Percentiles rank a stretch among this genome's conserved stretches.
phyloP scores from a whole-genome alignment of 2,329 filamentous ascomycete genomes.

The Mariannaea sp. region DNA sequence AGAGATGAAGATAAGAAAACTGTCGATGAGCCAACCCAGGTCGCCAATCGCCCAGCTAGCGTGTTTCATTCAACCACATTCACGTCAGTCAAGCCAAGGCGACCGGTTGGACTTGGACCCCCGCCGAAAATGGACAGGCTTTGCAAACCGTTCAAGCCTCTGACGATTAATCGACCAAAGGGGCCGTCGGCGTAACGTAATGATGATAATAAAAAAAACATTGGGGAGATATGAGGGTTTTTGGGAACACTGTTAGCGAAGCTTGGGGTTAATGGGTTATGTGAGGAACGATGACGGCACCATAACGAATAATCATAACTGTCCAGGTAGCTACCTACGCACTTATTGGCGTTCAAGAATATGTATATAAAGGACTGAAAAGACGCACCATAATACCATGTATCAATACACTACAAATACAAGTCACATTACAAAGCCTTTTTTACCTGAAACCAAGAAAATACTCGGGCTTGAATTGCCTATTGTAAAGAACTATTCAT shows the following conservation, averaged over 20 bases:
- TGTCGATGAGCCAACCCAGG: slow-evolving; percentile 36
- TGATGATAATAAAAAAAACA: neutral
- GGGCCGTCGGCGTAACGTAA: slow-evolving; percentile 25
- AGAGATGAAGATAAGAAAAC: slow-evolving; percentile 32
- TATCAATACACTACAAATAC: neutral
- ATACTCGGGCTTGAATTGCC: neutral
- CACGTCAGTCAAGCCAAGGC: slow-evolving; percentile 46
- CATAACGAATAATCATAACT: slow-evolving; percentile 18
- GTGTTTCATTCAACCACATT: slow-evolving; percentile 60
- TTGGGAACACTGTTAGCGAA: neutral
- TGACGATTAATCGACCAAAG: slow-evolving; percentile 55
- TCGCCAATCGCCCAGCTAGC: slow-evolving; percentile 43
- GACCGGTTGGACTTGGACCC: slow-evolving; percentile 51
- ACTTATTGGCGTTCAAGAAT: neutral
- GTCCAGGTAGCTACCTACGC: neutral
- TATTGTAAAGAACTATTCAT: neutral
- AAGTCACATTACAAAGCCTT: neutral
- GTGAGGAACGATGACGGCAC: neutral
- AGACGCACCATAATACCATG: neutral
- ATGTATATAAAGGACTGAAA: slow-evolving; percentile 2
- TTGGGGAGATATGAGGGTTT: neutral
- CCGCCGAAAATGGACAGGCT: slow-evolving; percentile 56
- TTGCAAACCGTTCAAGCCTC: slow-evolving; percentile 60
- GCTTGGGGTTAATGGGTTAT: neutral
- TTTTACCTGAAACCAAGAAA: neutral